Conservation (phyloP, 1,139 yeast genomes). For the Zygotorulaspora mrakii region DNA sequence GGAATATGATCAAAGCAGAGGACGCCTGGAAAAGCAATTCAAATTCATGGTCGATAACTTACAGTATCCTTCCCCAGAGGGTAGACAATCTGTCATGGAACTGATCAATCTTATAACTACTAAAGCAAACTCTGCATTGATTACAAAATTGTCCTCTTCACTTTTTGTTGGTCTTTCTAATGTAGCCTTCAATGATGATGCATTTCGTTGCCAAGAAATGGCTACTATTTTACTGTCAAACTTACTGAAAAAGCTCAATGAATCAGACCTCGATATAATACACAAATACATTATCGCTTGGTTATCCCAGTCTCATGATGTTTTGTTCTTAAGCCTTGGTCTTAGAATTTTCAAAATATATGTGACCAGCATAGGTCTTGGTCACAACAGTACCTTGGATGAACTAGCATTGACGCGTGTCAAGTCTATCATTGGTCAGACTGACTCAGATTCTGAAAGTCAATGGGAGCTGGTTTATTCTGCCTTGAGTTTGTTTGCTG, state of each 20-base stretch:
- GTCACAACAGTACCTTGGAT: conserved; percentile 41
- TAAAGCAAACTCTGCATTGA: conserved; percentile 61
- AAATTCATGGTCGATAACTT: conserved; percentile 79
- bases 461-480: conserved; percentile 80
- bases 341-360: conserved; percentile 67
- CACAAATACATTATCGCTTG: conserved; percentile 64
- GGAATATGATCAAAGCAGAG: conserved; percentile 93
- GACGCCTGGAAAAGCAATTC: conserved; percentile 78
- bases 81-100: conserved; percentile 90
- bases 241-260: conserved; percentile 52
- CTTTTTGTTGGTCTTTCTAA: conserved; percentile 81
- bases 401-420: conserved; percentile 41
- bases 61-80: conserved; percentile 79
- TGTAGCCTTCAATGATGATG: conserved; percentile 73
- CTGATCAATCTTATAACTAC: conserved; percentile 65
- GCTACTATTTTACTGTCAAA: conserved; percentile 60
- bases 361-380: conserved; percentile 49
- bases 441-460: conserved; percentile 36
- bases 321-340: conserved; percentile 68
- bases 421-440: conserved; percentile 41
- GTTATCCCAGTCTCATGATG: conserved; percentile 56
- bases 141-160: conserved; percentile 62
- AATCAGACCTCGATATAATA: conserved; percentile 44
- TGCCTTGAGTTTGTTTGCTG: conserved; percentile 52
- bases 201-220: conserved; percentile 82